These are phyloP conservation scores for Erodium texanum DNA, from an alignment of 441 rosid species.

Conservation along the genomic window DNA sequence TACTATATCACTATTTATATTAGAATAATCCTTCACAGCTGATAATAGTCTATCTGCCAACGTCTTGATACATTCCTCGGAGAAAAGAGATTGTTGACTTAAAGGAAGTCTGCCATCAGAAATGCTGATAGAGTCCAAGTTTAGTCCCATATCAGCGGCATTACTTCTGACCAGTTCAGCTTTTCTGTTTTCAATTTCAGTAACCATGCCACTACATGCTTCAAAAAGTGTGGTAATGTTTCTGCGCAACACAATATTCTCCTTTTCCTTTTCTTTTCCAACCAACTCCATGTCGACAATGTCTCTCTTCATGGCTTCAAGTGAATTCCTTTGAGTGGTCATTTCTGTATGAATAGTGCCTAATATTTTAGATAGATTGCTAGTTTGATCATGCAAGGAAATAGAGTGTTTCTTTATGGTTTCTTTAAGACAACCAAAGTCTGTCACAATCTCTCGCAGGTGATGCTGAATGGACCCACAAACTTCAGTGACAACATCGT, in stretches of 20 bases:
- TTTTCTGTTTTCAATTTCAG: constrained; percentile 63
- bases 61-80: constrained; percentile 54
- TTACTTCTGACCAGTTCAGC: constrained; percentile 37
- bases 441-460: constrained; percentile 48
- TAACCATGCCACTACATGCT: constrained; percentile 50
- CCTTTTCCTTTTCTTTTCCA: constrained; percentile 48
- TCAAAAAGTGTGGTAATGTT: constrained; percentile 58
- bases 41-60: constrained; percentile 48
- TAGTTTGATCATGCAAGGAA: constrained; percentile 45
- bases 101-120: constrained; percentile 24
- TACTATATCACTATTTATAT: constrained; percentile 38
- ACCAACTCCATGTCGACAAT: constrained; percentile 30
- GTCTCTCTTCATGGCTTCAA: constrained; percentile 40
- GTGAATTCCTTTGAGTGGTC: constrained; percentile 32
- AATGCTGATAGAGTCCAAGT: constrained; percentile 25
- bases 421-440: constrained; percentile 39
- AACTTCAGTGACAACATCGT: constrained; percentile 31
- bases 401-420: constrained; percentile 40
- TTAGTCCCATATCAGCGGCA: constrained; percentile 16
- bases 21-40: constrained; percentile 42
- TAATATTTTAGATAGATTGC: constrained; percentile 35
- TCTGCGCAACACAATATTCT: constrained; percentile 41
- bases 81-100: constrained; percentile 26
- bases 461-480: constrained; percentile 37
- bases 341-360: constrained; percentile 35